These are phyloP conservation scores for Triglochin maritima DNA, from an alignment of 106 monocot genomes.

Conservation along the genomic window DNA sequence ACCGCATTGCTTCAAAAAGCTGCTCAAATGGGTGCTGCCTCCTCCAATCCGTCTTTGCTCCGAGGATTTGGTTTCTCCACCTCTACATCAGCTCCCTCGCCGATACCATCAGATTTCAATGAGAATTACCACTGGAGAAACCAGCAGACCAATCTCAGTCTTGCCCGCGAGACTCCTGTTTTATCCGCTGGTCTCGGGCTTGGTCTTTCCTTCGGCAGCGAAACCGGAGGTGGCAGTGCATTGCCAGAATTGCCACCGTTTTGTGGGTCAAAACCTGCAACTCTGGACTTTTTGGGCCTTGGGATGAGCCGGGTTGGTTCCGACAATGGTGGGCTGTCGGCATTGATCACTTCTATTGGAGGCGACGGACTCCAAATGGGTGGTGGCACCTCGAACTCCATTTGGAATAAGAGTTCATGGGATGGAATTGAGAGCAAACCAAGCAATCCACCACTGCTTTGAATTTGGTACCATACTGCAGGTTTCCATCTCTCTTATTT, in stretches of 20 bases:
- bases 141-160: not conserved
- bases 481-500: too few species aligned
- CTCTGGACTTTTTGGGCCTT: conserved; percentile 72
- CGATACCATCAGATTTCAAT: conserved; percentile 4
- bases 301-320: conserved; percentile 30
- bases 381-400: not conserved
- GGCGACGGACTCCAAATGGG: conserved; percentile 29
- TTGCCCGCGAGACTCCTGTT: conserved; percentile 10
- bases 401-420: conserved; percentile 14
- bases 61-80: conserved; percentile 30
- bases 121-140: conserved; percentile 7
- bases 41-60: conserved; percentile 32
- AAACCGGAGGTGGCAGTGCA: conserved; percentile 4
- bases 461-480: too few species aligned
- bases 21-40: conserved; percentile 18
- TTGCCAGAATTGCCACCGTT: conserved; percentile 28
- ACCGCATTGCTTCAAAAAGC: conserved; percentile 40
- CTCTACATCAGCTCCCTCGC: conserved; percentile 4
- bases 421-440: conserved; percentile 27
- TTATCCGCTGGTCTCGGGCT: conserved; percentile 35
- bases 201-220: conserved; percentile 23
- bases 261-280: conserved; percentile 51
- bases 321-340: conserved; percentile 40
- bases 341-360: conserved; percentile 49
- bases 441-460: conserved; percentile 10